A percentile compares a stretch with the other conserved stretches of the same genome.
Evolutionary conservation across 2,329 filamentous ascomycete genomes (phyloP).

Genomic region (Alternaria sp.): DNA sequence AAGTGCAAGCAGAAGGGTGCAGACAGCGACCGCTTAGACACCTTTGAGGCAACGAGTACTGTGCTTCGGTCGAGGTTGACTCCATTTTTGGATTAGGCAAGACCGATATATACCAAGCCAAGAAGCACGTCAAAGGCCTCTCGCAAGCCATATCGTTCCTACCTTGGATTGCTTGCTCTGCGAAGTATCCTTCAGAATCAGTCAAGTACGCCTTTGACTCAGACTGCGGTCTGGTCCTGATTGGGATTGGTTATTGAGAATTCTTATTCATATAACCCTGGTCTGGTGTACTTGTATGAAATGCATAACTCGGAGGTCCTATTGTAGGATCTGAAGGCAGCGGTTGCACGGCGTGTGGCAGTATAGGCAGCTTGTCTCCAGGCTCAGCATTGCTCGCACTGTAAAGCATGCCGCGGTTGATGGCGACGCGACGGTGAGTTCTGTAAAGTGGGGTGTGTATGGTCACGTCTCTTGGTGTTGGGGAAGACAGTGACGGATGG

Average conservation of each 20-base stretch:
- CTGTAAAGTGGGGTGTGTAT: background rate
- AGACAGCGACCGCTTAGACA: background rate
- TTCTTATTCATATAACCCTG: no score
- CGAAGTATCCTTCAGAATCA: no score
- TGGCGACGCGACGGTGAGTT: background rate
- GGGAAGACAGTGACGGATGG: background rate
- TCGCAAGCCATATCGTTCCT: background rate
- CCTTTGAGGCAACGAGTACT: background rate
- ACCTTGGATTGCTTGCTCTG: no score
- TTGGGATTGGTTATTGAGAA: no score
- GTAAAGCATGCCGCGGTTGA: background rate
- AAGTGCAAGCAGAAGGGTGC: background rate
- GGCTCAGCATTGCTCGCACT: background rate
- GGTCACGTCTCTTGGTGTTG: background rate
- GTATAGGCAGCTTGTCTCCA: background rate
- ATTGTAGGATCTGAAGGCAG: background rate
- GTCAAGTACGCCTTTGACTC: no score
- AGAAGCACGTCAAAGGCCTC: background rate
- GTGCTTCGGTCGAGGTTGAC: background rate
- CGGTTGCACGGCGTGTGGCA: background rate
- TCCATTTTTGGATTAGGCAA: background rate
- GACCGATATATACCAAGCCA: background rate
- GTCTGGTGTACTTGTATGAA: no score
- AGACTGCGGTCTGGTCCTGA: no score
- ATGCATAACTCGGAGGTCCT: background rate